Conservation (phyloP, 169 alveolate species). For the Plasmodium sp. region DNA sequence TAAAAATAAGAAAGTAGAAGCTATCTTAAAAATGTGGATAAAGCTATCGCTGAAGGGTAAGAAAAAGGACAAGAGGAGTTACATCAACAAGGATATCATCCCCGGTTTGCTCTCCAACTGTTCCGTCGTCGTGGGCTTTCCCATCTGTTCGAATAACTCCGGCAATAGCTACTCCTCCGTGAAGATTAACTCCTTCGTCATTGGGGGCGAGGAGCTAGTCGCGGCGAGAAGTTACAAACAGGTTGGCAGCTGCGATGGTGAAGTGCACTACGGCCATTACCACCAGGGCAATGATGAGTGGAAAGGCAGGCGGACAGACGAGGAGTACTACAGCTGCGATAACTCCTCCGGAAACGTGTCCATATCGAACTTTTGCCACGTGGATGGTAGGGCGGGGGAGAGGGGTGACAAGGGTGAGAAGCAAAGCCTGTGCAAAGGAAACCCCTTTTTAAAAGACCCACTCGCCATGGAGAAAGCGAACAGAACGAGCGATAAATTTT, state of each 20-base stretch:
- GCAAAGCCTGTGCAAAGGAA: neutral
- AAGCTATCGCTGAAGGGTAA: constrained; percentile 29
- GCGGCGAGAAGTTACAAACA: neutral
- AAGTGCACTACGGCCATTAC: neutral
- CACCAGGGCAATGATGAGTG: constrained; percentile 3
- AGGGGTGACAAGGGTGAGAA: neutral
- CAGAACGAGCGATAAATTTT: neutral
- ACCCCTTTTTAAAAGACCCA: neutral
- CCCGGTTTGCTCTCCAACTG: constrained; percentile 80
- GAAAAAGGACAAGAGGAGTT: constrained; percentile 2
- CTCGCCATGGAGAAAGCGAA: neutral
- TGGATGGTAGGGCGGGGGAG: neutral
- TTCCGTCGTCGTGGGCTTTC: constrained; percentile 74
- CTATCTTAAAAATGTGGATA: constrained; percentile 64
- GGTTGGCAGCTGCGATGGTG: neutral
- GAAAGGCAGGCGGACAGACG: constrained; percentile 4
- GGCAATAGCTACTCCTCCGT: neutral
- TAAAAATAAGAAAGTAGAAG: constrained; percentile 60
- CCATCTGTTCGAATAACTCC: neutral
- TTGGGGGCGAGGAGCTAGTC: constrained; percentile 65
- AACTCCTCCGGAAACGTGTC: neutral
- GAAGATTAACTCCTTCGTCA: constrained; percentile 65
- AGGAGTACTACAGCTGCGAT: constrained; percentile 20
- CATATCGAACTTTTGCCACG: constrained; percentile 1
- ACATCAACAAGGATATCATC: constrained; percentile 16